A percentile compares a stretch with the other conserved stretches of the same genome.
phyloP scores from a whole-genome alignment of 495 filamentous ascomycete genomes.

The Aspergillus haitiensis region DNA sequence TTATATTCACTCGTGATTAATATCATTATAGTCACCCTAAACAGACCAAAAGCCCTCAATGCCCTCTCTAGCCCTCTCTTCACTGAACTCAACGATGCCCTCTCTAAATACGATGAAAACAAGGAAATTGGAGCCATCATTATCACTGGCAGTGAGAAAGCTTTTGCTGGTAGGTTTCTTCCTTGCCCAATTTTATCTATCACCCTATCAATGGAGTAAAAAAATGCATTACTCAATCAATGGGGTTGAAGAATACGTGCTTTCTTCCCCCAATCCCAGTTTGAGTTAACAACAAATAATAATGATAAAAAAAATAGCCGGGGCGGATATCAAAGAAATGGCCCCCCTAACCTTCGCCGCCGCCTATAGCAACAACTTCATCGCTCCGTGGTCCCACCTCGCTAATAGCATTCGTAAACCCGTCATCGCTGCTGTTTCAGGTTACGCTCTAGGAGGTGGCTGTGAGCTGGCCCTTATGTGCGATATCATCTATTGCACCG shows the following conservation, averaged over 20 bases:
- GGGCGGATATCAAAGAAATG: slow-evolving; percentile 99
- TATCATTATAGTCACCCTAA: slow-evolving; percentile 71
- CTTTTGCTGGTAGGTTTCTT: slow-evolving; percentile 67
- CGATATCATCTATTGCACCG: slow-evolving; percentile 88
- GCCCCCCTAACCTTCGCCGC: slow-evolving; percentile 78
- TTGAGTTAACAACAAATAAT: slow-evolving; percentile 5
- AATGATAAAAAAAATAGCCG: slow-evolving; percentile 51
- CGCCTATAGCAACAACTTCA: slow-evolving; percentile 86
- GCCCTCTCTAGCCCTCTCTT: slow-evolving; percentile 88
- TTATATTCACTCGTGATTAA: not conserved
- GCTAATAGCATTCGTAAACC: slow-evolving; percentile 83
- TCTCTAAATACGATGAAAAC: slow-evolving; percentile 69
- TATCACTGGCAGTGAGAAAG: slow-evolving; percentile 81
- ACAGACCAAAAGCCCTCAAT: slow-evolving; percentile 93
- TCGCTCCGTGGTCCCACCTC: slow-evolving; percentile 86
- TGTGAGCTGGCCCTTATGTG: slow-evolving; percentile 98
- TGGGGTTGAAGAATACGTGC: not conserved
- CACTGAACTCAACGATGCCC: slow-evolving; percentile 80
- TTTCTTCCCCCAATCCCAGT: not conserved
- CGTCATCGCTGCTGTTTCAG: slow-evolving; percentile 89
- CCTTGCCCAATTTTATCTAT: not conserved
- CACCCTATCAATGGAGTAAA: not conserved
- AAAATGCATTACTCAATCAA: not conserved
- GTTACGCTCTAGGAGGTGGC: slow-evolving; percentile 90
- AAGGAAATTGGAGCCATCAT: slow-evolving; percentile 72